Evolutionary conservation across 1,139 yeast species (phyloP).

Genomic region (Geotrichum carabidarum): DNA sequence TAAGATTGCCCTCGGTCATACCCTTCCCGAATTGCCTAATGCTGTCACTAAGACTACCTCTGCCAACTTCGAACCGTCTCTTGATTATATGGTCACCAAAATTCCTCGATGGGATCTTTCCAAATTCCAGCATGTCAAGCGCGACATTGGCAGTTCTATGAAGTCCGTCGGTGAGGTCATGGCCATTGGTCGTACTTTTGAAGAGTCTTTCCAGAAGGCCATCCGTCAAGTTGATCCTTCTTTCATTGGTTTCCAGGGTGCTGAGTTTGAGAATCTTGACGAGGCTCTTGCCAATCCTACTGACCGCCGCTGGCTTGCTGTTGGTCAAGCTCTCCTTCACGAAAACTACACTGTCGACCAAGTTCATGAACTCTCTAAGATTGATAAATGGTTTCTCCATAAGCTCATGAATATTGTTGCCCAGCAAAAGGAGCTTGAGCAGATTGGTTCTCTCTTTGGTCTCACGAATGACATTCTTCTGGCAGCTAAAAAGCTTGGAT

Average conservation of each 20-base stretch:
- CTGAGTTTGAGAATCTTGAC: slow-evolving; percentile 72
- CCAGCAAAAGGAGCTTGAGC: slow-evolving; percentile 76
- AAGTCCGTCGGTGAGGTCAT: slow-evolving; percentile 98
- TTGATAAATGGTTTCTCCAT: slow-evolving; percentile 95
- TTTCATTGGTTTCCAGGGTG: slow-evolving; percentile 87
- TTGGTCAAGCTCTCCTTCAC: slow-evolving; percentile 90
- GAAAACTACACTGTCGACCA: slow-evolving; percentile 89
- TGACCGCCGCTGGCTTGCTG: slow-evolving; percentile 97
- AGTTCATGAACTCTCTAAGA: slow-evolving; percentile 86
- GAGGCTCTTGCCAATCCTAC: slow-evolving; percentile 82
- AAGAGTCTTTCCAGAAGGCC: slow-evolving; percentile 97
- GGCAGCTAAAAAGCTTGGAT: slow-evolving; percentile 91
- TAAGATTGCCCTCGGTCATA: slow-evolving; percentile 90
- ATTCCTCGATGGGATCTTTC: slow-evolving; percentile 99
- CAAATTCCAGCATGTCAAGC: slow-evolving; percentile 90
- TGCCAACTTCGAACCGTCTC: slow-evolving; percentile 96
- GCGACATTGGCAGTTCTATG: slow-evolving; percentile 88
- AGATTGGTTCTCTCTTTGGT: slow-evolving; percentile 51
- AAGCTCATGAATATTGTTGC: slow-evolving; percentile 85
- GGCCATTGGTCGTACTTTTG: slow-evolving; percentile 97
- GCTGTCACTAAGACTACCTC: slow-evolving; percentile 92
- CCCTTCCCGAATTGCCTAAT: slow-evolving; percentile 91
- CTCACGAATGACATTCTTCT: slow-evolving; percentile 64
- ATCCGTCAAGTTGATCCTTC: slow-evolving; percentile 95
- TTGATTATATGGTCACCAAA: slow-evolving; percentile 95